Evolutionary conservation across 2,329 filamentous ascomycete genomes (phyloP).

Genomic region (Fusarium chlamydosporum): DNA sequence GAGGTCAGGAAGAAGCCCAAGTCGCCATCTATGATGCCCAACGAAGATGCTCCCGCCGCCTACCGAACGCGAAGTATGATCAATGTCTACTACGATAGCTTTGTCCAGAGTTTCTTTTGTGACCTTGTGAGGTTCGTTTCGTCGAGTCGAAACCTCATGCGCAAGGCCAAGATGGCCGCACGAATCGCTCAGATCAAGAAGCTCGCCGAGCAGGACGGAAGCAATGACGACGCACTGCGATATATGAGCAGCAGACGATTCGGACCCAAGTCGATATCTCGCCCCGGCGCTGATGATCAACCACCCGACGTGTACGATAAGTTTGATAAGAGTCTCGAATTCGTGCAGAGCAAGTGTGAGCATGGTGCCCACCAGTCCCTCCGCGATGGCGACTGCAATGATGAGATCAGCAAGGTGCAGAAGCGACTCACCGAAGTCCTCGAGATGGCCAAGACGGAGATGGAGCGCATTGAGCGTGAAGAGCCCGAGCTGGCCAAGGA

Average conservation of each 20-base stretch:
- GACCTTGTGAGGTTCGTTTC: conserved; percentile 86
- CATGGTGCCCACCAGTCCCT: conserved; percentile 89
- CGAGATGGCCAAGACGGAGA: conserved; percentile 71
- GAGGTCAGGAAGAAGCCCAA: conserved; percentile 65
- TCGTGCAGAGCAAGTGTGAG: conserved; percentile 85
- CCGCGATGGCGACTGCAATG: conserved; percentile 86
- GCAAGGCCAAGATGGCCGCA: conserved; percentile 88
- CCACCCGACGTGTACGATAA: conserved; percentile 74
- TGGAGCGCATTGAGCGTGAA: conserved; percentile 68
- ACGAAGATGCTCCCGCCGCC: conserved; percentile 64
- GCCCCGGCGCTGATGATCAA: conserved; percentile 48
- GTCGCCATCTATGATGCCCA: conserved; percentile 67
- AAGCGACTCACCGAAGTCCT: conserved; percentile 74
- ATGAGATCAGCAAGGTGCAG: conserved; percentile 79
- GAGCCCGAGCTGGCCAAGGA: conserved; percentile 62
- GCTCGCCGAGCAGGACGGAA: conserved; percentile 70
- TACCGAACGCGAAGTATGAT: conserved; percentile 82
- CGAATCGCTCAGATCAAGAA: conserved; percentile 77
- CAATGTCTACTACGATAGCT: conserved; percentile 92
- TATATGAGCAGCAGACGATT: conserved; percentile 58
- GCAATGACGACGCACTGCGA: conserved; percentile 59
- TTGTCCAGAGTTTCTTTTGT: conserved; percentile 86
- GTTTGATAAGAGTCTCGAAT: conserved; percentile 83
- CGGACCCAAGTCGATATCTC: conserved; percentile 51
- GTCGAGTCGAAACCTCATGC: conserved; percentile 83